phyloP scores from a whole-genome alignment of 2,329 filamentous ascomycete genomes.

The Penicillium occitanis region DNA sequence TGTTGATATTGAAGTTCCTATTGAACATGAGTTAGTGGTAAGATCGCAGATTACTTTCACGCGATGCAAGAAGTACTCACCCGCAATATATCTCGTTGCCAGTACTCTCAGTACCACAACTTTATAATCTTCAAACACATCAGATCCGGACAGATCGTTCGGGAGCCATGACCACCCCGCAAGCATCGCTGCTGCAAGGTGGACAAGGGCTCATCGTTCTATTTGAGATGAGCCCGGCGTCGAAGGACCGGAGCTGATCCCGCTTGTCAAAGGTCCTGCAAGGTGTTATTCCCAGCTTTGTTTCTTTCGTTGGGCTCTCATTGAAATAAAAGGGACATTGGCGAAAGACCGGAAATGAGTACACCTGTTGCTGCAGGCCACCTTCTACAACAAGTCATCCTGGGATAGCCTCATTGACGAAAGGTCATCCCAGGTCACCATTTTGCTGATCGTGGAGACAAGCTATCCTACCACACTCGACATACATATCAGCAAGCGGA shows the following conservation, averaged over 20 bases:
- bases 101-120: background rate
- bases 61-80: background rate
- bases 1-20: background rate
- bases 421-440: background rate
- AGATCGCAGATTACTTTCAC: background rate
- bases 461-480: background rate
- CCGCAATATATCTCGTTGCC: background rate
- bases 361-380: background rate
- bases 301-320: background rate
- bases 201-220: background rate
- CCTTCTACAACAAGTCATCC: background rate
- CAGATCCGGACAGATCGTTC: background rate
- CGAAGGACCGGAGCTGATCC: background rate
- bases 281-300: background rate
- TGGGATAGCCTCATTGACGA: background rate
- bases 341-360: background rate
- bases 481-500: background rate
- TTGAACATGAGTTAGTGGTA: background rate
- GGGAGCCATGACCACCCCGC: background rate
- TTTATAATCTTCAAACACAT: background rate
- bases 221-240: background rate
- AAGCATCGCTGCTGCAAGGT: background rate
- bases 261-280: background rate
- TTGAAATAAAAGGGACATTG: background rate
- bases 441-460: background rate